Evolutionary conservation across 2,329 filamentous ascomycete genomes (phyloP).

Genomic region (Aspergillus sp.): DNA sequence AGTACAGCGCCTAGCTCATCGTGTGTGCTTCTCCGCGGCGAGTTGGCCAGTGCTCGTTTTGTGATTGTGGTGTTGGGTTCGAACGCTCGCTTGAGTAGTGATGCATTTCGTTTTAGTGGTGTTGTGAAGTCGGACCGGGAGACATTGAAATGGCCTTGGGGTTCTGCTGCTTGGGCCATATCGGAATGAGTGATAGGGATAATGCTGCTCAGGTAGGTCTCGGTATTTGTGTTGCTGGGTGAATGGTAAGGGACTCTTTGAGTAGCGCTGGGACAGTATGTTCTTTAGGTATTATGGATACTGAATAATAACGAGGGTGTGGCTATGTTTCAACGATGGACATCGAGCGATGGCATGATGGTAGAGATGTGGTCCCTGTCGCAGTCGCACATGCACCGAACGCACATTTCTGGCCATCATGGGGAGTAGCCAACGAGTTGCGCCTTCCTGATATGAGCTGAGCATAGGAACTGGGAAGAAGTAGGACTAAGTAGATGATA

Average conservation of each 20-base stretch:
- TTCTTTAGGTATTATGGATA: slow-evolving; percentile 28
- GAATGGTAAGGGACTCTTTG: slow-evolving; percentile 33
- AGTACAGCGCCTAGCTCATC: too few relatives aligned
- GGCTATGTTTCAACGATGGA: background rate
- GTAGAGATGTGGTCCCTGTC: too few relatives aligned
- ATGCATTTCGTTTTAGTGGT: slow-evolving; percentile 29
- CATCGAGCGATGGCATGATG: too few relatives aligned
- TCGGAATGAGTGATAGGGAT: slow-evolving; percentile 42
- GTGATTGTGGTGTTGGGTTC: background rate
- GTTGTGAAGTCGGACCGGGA: slow-evolving; percentile 45
- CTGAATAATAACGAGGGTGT: background rate
- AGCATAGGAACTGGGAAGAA: too few relatives aligned
- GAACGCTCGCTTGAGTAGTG: background rate
- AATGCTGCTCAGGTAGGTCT: slow-evolving; percentile 40
- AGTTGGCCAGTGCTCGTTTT: background rate
- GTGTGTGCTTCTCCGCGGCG: too few relatives aligned
- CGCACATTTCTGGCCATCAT: too few relatives aligned
- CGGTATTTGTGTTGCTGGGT: slow-evolving; percentile 41
- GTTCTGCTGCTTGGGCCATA: slow-evolving; percentile 40
- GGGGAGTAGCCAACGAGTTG: too few relatives aligned
- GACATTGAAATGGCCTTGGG: slow-evolving; percentile 35
- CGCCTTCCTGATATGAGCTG: too few relatives aligned
- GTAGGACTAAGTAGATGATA: too few relatives aligned
- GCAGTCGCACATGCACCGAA: too few relatives aligned
- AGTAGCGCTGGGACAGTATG: slow-evolving; percentile 39